phyloP scores from a whole-genome alignment of 2,329 filamentous ascomycete species.

The Colletotrichum tofieldiae region DNA sequence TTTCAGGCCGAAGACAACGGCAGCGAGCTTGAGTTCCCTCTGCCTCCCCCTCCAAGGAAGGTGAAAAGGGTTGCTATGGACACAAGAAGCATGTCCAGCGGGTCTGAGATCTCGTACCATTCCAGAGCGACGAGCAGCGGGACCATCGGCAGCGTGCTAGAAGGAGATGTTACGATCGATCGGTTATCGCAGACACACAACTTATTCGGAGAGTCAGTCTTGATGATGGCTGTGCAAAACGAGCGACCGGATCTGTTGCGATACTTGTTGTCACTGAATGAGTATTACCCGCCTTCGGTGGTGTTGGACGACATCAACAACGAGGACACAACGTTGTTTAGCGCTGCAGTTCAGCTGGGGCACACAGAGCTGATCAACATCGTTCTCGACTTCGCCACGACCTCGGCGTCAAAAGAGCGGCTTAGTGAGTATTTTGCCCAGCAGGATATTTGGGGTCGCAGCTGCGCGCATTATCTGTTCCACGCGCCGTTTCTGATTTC shows the following conservation, averaged over 20 bases:
- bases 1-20: conserved; percentile 72
- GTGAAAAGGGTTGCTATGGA: conserved; percentile 92
- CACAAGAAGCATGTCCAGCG: conserved; percentile 87
- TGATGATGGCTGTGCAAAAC: conserved; percentile 88
- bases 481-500: conserved; percentile 87
- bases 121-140: conserved; percentile 86
- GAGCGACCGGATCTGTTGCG: conserved; percentile 79
- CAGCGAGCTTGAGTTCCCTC: conserved; percentile 47
- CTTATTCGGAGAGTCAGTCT: conserved; percentile 83
- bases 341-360: conserved; percentile 90
- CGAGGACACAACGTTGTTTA: conserved; percentile 90
- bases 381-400: conserved; percentile 80
- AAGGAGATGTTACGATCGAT: conserved; percentile 90
- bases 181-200: conserved; percentile 81
- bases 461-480: conserved; percentile 96
- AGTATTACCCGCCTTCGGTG: conserved; percentile 80
- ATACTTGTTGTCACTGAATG: conserved; percentile 84
- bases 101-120: conserved; percentile 86
- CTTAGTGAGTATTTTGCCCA: conserved; percentile 79
- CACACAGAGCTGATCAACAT: conserved; percentile 82
- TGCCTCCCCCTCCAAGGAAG: conserved; percentile 62
- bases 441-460: conserved; percentile 89
- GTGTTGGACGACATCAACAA: conserved; percentile 90
- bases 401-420: conserved; percentile 67
- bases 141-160: conserved; percentile 80